These are phyloP conservation scores for Afroboletus lepidellus DNA, from an alignment of 1,284 basidiomycete species.

Conservation along the genomic window DNA sequence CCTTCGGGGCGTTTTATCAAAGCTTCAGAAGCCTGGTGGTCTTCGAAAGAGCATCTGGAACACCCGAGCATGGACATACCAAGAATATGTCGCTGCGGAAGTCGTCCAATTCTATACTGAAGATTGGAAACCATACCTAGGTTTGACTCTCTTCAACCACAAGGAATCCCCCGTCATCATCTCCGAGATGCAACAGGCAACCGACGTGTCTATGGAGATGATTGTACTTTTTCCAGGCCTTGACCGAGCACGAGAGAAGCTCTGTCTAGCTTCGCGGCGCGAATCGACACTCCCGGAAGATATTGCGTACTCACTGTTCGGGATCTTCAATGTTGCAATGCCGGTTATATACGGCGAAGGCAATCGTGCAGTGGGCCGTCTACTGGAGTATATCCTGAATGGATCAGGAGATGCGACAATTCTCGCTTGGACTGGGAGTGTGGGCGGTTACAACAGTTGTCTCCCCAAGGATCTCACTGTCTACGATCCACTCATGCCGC, in stretches of 20 bases:
- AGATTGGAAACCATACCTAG: background rate
- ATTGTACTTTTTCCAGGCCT: background rate
- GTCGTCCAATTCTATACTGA: background rate
- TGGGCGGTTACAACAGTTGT: too few relatives aligned
- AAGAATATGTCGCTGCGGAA: background rate
- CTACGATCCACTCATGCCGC: too few relatives aligned
- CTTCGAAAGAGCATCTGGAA: too few relatives aligned
- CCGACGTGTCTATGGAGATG: background rate
- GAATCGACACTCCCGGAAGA: background rate
- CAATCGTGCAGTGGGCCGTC: too few relatives aligned
- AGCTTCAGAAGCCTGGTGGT: too few relatives aligned
- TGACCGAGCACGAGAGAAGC: background rate
- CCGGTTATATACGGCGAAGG: too few relatives aligned
- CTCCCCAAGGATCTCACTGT: too few relatives aligned
- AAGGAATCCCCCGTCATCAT: background rate
- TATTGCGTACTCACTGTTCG: background rate
- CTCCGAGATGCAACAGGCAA: background rate
- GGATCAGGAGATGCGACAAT: too few relatives aligned
- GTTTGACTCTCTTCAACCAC: background rate
- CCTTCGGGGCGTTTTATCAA: background rate
- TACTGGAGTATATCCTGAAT: too few relatives aligned
- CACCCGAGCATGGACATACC: background rate
- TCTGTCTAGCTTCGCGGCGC: background rate
- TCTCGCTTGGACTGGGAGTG: too few relatives aligned
- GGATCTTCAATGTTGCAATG: background rate